Evolutionary conservation across 2,329 filamentous ascomycete genomes (phyloP).

Genomic region (Harringtonia aguacate): DNA sequence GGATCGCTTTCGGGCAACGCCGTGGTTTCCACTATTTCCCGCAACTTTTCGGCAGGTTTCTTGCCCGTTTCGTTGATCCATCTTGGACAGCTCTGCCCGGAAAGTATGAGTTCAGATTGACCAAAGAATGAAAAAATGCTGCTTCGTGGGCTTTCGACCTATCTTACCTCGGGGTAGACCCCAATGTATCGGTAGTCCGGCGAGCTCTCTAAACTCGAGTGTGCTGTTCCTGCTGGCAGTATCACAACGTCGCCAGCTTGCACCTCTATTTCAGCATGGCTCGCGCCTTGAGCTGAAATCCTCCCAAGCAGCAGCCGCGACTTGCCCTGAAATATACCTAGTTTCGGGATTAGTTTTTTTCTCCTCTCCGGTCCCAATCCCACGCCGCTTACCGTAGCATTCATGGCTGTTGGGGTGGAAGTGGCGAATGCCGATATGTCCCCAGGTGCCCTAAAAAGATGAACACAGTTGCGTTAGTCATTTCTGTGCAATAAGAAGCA

Average conservation of each 20-base stretch:
- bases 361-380: neutral
- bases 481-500: too few species aligned
- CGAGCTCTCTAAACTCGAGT: neutral
- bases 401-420: neutral
- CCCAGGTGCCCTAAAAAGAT: constrained; percentile 18
- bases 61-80: neutral
- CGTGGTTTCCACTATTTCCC: neutral
- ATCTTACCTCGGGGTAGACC: neutral
- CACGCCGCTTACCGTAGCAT: neutral
- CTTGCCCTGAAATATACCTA: neutral
- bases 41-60: neutral
- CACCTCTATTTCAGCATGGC: neutral
- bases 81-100: neutral
- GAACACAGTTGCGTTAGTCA: too few species aligned
- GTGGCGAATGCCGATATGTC: neutral
- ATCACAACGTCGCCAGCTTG: neutral
- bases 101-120: neutral
- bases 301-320: neutral
- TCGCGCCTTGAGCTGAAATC: neutral
- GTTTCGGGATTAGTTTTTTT: neutral
- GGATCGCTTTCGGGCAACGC: neutral
- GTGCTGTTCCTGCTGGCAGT: neutral
- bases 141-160: neutral
- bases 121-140: neutral
- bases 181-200: neutral